Percentiles rank a stretch among this genome's conserved stretches.
These are phyloP conservation scores for Alternaria novae-zelandiae DNA, from an alignment of 2,329 filamentous ascomycete species.

Conservation along the genomic window DNA sequence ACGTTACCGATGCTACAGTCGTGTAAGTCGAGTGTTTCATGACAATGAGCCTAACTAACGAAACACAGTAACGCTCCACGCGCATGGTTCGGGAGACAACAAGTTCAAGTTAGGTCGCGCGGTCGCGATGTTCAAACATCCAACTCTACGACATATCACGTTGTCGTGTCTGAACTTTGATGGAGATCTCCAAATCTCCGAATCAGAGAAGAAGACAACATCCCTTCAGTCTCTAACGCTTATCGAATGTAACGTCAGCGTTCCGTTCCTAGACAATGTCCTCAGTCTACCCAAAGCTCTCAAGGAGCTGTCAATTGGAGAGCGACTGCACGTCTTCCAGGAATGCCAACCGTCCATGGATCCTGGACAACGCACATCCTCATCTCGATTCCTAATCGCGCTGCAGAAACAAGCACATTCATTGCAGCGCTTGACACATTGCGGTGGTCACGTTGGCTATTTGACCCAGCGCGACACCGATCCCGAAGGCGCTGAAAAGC, in stretches of 20 bases:
- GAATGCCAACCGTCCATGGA: slow-evolving; percentile 28
- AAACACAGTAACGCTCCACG: slow-evolving; percentile 39
- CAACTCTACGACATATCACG: slow-evolving; percentile 38
- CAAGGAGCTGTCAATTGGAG: slow-evolving; percentile 40
- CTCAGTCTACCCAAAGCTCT: slow-evolving; percentile 43
- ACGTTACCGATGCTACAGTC: slow-evolving; percentile 40
- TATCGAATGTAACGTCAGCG: slow-evolving; percentile 47
- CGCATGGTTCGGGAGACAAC: slow-evolving; percentile 33
- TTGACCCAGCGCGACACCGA: slow-evolving; percentile 18
- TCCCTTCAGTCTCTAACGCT: slow-evolving; percentile 40
- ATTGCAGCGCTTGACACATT: slow-evolving; percentile 36
- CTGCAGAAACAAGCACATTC: slow-evolving; percentile 42
- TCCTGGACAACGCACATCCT: slow-evolving; percentile 25
- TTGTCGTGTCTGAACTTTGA: slow-evolving; percentile 46
- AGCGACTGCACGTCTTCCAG: slow-evolving; percentile 39
- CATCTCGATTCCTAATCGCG: slow-evolving; percentile 34
- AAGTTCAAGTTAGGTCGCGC: slow-evolving; percentile 37
- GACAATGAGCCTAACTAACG: slow-evolving; percentile 11
- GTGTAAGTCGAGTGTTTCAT: slow-evolving; percentile 22
- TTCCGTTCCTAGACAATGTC: slow-evolving; percentile 34
- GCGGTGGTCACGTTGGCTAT: slow-evolving; percentile 27
- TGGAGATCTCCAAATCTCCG: slow-evolving; percentile 14
- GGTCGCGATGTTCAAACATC: slow-evolving; percentile 42
- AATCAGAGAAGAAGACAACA: slow-evolving; percentile 31
- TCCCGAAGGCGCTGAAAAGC: slow-evolving; percentile 21